Evolutionary conservation across 2,329 filamentous ascomycete species (phyloP), one percentile per base, ranked within the genome.

Genomic region (Cladosporium velox): DNA sequence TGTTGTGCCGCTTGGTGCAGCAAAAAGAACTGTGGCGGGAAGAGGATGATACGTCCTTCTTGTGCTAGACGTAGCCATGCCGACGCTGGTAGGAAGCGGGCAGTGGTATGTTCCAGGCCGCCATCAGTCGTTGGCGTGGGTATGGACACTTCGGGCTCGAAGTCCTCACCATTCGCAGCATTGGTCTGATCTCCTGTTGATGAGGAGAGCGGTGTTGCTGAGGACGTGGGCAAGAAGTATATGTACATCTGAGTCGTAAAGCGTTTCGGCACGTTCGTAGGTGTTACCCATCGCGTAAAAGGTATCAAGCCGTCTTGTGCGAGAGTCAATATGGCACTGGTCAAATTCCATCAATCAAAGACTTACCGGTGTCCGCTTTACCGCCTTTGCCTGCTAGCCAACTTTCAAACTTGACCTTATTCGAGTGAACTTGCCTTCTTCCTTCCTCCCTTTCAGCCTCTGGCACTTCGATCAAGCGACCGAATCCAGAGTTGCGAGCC

Each of bases 181-280:
- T 21, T 18, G 18, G 35, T 34, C 8, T 69, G 67, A 41, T 73
- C 32, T 35, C 51, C 38, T 44, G 21, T 3, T 28, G 57, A 58
- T 15, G 34, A 47, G 65, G 66, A 61, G n/a, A 73, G 12, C 5
- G 72, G 72, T 70, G 81, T 75, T 70, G 81, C 70, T 57, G 79
- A 59, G 32, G 72, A 65, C 1, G 74, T 72, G 0, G 93, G 93
- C 2, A 97, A 84, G 78, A 96, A 89, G 79, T 97, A 97, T 12
- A 98, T 78, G 79, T 98, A 99, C 94, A 98, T 98, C 76, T 97
- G 93, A 0, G 94, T 97, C 0, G 91, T 92, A 80, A 96, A 99
- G 55, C 95, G 86, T 72, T 89, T 92, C 0, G 88, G 86, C 1
- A 90, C 81, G 68, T 86, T 87, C 0, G 82, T 78, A 0, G 94